Evolutionary conservation across 768 basidiomycete genomes (phyloP).

Genomic region (Thelephora ganbajun): DNA sequence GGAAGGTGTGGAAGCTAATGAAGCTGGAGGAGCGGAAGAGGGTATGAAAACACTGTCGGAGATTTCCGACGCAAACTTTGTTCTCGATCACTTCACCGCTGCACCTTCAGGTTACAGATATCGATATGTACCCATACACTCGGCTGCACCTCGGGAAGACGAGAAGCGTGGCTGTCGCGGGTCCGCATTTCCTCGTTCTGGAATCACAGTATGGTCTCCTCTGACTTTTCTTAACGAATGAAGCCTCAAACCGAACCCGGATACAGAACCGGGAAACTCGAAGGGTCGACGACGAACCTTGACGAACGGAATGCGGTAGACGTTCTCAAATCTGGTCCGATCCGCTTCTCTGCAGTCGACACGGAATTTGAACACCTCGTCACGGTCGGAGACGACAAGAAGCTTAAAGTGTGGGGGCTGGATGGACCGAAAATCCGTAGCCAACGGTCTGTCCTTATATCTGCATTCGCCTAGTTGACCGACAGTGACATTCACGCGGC

Average conservation of each 20-base stretch:
- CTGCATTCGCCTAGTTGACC: neutral
- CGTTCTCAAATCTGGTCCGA: conserved; percentile 32
- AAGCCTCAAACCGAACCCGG: neutral
- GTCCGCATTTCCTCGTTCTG: neutral
- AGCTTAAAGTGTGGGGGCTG: conserved; percentile 60
- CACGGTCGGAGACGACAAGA: conserved; percentile 70
- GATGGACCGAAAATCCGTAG: conserved; percentile 41
- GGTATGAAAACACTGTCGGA: neutral
- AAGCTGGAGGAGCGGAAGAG: neutral
- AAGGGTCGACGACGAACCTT: neutral
- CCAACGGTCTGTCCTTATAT: conserved; percentile 33
- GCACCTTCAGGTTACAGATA: neutral
- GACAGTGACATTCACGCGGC: conserved; percentile 1
- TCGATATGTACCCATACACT: neutral
- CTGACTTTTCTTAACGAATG: neutral
- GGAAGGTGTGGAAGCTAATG: neutral
- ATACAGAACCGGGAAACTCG: neutral
- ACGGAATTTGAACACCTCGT: conserved; percentile 31
- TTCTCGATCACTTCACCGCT: too few species aligned
- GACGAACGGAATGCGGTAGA: neutral
- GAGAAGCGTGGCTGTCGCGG: neutral
- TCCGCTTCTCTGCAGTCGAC: conserved; percentile 46
- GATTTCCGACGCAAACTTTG: neutral
- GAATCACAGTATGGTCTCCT: neutral
- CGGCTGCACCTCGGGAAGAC: neutral